Evolutionary conservation across 2,329 filamentous ascomycete genomes (phyloP).

Genomic region (Ascochyta fabae): DNA sequence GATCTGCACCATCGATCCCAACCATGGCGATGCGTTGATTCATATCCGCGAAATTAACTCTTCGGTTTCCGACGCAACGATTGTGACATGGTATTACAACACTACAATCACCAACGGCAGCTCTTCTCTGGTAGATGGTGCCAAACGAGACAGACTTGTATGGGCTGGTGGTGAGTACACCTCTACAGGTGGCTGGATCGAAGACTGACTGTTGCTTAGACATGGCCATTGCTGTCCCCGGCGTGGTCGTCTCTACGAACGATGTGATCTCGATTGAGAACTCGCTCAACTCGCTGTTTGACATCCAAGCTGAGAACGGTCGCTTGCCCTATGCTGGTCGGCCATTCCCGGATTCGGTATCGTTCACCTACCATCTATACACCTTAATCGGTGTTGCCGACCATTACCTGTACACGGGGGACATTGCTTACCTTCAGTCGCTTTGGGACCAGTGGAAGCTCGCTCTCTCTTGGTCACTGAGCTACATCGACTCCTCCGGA

Average conservation of each 20-base stretch:
- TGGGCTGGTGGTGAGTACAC: conserved; percentile 59
- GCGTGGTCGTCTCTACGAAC: conserved; percentile 61
- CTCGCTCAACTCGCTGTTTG: conserved; percentile 58
- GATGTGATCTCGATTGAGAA: conserved; percentile 60
- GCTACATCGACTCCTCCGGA: conserved; percentile 52
- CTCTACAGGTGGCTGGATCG: too few relatives aligned
- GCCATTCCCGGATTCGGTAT: conserved; percentile 50
- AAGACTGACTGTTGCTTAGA: conserved; percentile 46
- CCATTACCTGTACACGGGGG: conserved; percentile 54
- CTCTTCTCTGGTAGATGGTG: conserved; percentile 57
- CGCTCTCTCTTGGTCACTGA: conserved; percentile 52
- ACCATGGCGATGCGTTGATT: conserved; percentile 45
- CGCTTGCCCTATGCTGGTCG: conserved; percentile 59
- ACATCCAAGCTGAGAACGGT: conserved; percentile 54
- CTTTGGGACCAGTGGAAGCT: conserved; percentile 56
- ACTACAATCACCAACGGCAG: conserved; percentile 51
- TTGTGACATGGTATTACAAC: conserved; percentile 52
- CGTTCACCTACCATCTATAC: conserved; percentile 64
- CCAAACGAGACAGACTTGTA: conserved; percentile 65
- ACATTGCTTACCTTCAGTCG: conserved; percentile 48
- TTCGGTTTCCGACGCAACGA: conserved; percentile 37
- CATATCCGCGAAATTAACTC: conserved; percentile 40
- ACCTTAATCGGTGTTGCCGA: conserved; percentile 55
- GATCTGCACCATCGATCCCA: conserved; percentile 49
- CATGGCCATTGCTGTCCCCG: conserved; percentile 63